Base-by-base conservation (phyloP, 805 yeast species). In the Saccharomyces mikatae region DNA sequence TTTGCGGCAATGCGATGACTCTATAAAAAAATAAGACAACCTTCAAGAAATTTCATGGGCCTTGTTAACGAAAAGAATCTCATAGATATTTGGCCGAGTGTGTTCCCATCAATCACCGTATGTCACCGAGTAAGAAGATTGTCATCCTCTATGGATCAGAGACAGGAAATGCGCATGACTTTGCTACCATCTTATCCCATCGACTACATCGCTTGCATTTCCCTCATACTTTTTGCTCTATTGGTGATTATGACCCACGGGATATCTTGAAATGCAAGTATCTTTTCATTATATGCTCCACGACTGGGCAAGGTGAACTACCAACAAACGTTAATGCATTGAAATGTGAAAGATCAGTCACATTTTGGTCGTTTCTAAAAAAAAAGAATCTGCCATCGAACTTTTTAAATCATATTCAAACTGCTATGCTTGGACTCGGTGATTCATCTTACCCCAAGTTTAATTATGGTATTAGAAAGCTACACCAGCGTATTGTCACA, bases 271-370 rank as follows among this genome's bases (percentile, higher is more conserved):
- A 74, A 84, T 24, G 75, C 85, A 56, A 58, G 47, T 64, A 66
- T 51, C 57, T 70, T 13, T 68, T 70, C 32, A 52, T 70, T 0
- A 67, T 92, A 2, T 87, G 95, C 66, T 84, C 97, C 1, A 92
- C 99, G 0, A 86, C 96, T 1, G 98, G 99, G 6, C 97, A 92
- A 69, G 99, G 99, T 28, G 96, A 87, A 57, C 70, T 92, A 32
- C 98, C 99, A 0, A 70, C 86, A 46, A 89, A 89, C 65, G 84
- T 86, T 0, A 75, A 76, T 58, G 49, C 64, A 8, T 52, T 48
- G 17, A 67, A 62, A 21, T 47, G 31, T 30, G 29, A 52, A 2
- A 54, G 53, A 26, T 54, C 54, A 10, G 56, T 61, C 21, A 62
- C 66, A 1, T 80, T 92, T 58, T 87, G 96, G 95, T 76, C 78